Evolutionary conservation across 306 rosid species (phyloP).

Genomic region (Senna tora): DNA sequence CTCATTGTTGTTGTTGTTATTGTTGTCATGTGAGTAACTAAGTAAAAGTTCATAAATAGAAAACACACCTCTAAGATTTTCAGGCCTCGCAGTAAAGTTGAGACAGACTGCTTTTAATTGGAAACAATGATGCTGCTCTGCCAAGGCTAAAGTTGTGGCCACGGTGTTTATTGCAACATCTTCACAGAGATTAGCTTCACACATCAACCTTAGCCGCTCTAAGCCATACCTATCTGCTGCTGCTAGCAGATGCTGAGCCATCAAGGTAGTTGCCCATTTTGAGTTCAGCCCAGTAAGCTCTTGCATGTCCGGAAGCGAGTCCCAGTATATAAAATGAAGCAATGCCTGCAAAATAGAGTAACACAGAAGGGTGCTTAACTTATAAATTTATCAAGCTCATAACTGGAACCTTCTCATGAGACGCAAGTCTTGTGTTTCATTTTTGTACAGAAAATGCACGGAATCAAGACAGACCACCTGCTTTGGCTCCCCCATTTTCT

Average conservation of each 20-base stretch:
- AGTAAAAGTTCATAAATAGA: conserved; percentile 23
- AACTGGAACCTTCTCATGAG: conserved; percentile 33
- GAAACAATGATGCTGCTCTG: conserved; percentile 93
- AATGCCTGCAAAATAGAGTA: conserved; percentile 60
- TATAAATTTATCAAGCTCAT: conserved; percentile 23
- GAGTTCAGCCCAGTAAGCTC: conserved; percentile 71
- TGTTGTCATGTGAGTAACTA: not conserved
- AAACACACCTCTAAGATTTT: conserved; percentile 72
- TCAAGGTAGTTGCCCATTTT: conserved; percentile 71
- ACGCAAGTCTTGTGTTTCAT: not conserved
- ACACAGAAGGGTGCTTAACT: conserved; percentile 22
- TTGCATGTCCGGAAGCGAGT: conserved; percentile 70
- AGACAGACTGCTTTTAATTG: conserved; percentile 86
- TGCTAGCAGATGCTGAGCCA: conserved; percentile 90
- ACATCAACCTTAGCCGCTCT: conserved; percentile 72
- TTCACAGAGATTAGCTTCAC: conserved; percentile 72
- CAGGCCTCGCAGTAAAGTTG: conserved; percentile 75
- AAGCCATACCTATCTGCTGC: conserved; percentile 86
- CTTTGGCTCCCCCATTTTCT: not conserved
- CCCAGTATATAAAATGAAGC: conserved; percentile 83
- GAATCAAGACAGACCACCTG: conserved; percentile 1
- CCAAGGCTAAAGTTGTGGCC: conserved; percentile 84
- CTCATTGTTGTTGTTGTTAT: too few relatives aligned
- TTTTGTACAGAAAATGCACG: not conserved
- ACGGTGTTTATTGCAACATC: conserved; percentile 81